A percentile compares a stretch with the other conserved stretches of the same genome.
These are phyloP conservation scores for Leptodontidium sp. DNA, from an alignment of 2,329 filamentous ascomycete genomes.

Conservation along the genomic window DNA sequence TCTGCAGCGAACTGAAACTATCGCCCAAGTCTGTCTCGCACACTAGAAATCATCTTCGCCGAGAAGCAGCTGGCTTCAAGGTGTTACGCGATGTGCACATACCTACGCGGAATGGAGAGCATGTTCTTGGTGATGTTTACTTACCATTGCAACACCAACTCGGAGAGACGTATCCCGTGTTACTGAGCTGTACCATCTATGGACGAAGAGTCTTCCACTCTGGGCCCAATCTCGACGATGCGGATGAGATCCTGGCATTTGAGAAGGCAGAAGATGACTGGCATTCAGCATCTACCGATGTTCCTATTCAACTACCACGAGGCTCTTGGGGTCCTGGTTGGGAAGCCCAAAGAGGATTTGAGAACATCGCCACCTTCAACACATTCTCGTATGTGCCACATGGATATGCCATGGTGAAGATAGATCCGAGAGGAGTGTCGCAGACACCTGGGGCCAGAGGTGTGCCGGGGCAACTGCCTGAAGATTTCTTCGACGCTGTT, in stretches of 20 bases:
- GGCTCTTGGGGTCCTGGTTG: too few species aligned
- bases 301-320: conserved; percentile 11
- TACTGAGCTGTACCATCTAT: conserved; percentile 12
- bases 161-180: too few species aligned
- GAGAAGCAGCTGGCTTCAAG: conserved; percentile 23
- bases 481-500: conserved; percentile 43
- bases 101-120: conserved; percentile 14
- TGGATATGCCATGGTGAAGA: conserved; percentile 28
- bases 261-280: conserved; percentile 30
- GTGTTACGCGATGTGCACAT: conserved; percentile 23
- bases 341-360: conserved; percentile 12
- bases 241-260: conserved; percentile 26
- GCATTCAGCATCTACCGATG: conserved; percentile 20
- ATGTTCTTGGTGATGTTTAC: conserved; percentile 23
- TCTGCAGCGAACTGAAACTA: too few species aligned
- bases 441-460: conserved; percentile 25
- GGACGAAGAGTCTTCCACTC: conserved; percentile 23
- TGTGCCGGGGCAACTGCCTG: conserved; percentile 37
- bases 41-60: too few species aligned
- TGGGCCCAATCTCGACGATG: conserved; percentile 24
- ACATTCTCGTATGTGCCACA: conserved; percentile 25
- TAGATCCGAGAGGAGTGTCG: conserved; percentile 26
- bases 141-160: conserved; percentile 12
- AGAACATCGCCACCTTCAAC: conserved; percentile 30
- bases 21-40: too few species aligned